Base-by-base conservation (phyloP, 345 rosid species). In the Rhodomyrtus tomentosa region DNA sequence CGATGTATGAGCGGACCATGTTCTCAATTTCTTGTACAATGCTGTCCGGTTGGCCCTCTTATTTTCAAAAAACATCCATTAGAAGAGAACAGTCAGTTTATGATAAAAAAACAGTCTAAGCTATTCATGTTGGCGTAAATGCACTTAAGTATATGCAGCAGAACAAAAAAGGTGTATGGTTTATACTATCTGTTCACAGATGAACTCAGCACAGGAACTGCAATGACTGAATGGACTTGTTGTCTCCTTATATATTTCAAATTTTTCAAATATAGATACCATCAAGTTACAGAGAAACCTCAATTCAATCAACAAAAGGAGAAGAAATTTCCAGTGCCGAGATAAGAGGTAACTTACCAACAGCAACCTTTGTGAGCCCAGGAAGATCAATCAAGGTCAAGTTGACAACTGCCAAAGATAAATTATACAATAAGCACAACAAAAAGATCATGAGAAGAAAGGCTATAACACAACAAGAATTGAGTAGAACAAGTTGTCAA, bases 11-110 rank as follows among this genome's bases (percentile, higher is more conserved):
- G 86, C 99, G 96, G 82, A 98, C 99, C 99, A 98, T 98, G 88
- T 92, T 95, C 91, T 98, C 99, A 84, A 98, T 98, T 84, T 98
- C 99, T 86, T 88, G 94, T 88, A 98, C 99, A 80, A 96, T 92
- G 87, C 91, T 95, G 53, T 98, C 99, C 22, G 99, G 94, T 86
- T 98, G 99, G 82, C 99, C 99, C 91, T 98, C 99, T 98, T 92
- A 87, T 88, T 81, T 85, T 81, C 56, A 88, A 74, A 87, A 82
- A 72, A 87, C 18, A 83, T 49, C 81, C 13, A 54, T 68, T 36
- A 11, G 7, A 68, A 68, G 45, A 68, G 45, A 36, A 21, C 45
- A 9, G 79, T 68, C 38, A 68, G 76, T 68, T 36, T 36, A 68
- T 68, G 76, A 20, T 18, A 42, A 18, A 68, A 18, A 68, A 68